A percentile compares a stretch with the other conserved stretches of the same genome.
Conservation (phyloP, 2,329 filamentous ascomycete species). For the Colletotrichum sp. region DNA sequence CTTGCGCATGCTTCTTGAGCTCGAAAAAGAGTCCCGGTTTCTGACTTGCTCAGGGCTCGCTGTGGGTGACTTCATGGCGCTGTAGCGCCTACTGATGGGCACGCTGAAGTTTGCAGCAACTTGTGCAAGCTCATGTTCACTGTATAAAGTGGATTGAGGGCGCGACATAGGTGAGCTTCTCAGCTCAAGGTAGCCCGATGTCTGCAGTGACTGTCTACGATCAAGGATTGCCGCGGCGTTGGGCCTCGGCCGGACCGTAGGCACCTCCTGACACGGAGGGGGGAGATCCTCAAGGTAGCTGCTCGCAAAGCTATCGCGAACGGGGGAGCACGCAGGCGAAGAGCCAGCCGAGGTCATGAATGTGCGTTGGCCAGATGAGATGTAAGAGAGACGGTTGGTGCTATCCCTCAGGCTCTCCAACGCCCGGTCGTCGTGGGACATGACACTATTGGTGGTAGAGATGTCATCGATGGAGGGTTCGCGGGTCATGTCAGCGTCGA, state of each 20-base stretch:
- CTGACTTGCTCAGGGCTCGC: slow-evolving; percentile 25
- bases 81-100: slow-evolving; percentile 52
- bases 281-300: slow-evolving; percentile 25
- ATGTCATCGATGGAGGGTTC: slow-evolving; percentile 56
- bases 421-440: slow-evolving; percentile 64
- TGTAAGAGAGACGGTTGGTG: slow-evolving; percentile 60
- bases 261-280: slow-evolving; percentile 23
- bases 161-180: slow-evolving; percentile 29
- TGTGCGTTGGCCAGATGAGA: slow-evolving; percentile 67
- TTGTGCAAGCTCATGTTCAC: slow-evolving; percentile 26
- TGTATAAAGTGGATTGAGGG: slow-evolving; percentile 28
- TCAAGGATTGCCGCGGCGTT: slow-evolving; percentile 58
- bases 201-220: slow-evolving; percentile 57
- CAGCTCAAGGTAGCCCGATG: slow-evolving; percentile 47
- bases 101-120: slow-evolving; percentile 58
- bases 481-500: slow-evolving; percentile 32
- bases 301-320: slow-evolving; percentile 54
- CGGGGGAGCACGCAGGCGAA: slow-evolving; percentile 63
- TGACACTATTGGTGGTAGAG: slow-evolving; percentile 62
- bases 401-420: slow-evolving; percentile 63
- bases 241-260: slow-evolving; percentile 45
- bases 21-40: slow-evolving; percentile 26
- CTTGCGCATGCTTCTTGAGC: slow-evolving; percentile 30
- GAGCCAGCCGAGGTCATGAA: slow-evolving; percentile 63
- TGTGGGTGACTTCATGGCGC: slow-evolving; percentile 36